These are phyloP conservation scores for Pontederia crassipes DNA, from an alignment of 176 grass and related monocot genomes.

Conservation along the genomic window DNA sequence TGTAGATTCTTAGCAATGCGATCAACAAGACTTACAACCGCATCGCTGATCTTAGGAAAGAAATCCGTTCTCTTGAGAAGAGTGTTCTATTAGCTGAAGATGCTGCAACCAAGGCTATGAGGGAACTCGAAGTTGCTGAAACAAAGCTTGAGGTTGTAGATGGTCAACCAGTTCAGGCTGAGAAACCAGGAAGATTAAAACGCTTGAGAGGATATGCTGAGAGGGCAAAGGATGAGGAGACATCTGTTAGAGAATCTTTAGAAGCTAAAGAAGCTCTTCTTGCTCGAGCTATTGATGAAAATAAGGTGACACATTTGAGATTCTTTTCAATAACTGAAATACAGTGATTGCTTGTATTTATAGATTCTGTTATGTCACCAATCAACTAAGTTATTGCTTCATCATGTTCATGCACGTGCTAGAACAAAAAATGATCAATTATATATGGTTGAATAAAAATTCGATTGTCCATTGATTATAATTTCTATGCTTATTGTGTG, in stretches of 20 bases:
- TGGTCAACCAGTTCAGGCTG: constrained; percentile 45
- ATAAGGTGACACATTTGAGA: constrained; percentile 42
- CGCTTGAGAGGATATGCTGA: constrained; percentile 53
- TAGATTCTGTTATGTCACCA: no score
- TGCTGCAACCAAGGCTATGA: constrained; percentile 32
- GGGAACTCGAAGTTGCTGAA: constrained; percentile 63
- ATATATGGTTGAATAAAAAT: no score
- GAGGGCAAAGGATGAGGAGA: constrained; percentile 53
- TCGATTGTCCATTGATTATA: no score
- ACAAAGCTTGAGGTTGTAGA: constrained; percentile 58
- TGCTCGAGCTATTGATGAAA: constrained; percentile 67
- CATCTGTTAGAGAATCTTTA: constrained; percentile 41
- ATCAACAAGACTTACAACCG: constrained; percentile 97
- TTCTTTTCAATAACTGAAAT: no score
- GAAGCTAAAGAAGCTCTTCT: constrained; percentile 62
- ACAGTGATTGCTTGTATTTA: no score
- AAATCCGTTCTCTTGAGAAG: constrained; percentile 64
- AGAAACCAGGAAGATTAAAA: constrained; percentile 77
- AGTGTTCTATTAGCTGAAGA: constrained; percentile 55
- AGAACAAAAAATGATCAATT: no score
- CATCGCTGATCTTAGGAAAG: constrained; percentile 74
- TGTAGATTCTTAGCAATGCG: constrained; percentile 88
- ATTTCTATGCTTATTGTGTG: no score
- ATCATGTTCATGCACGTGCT: no score
- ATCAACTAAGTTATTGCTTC: no score